Conservation (phyloP, 495 filamentous ascomycete species). For the Trichoderma reesei region DNA sequence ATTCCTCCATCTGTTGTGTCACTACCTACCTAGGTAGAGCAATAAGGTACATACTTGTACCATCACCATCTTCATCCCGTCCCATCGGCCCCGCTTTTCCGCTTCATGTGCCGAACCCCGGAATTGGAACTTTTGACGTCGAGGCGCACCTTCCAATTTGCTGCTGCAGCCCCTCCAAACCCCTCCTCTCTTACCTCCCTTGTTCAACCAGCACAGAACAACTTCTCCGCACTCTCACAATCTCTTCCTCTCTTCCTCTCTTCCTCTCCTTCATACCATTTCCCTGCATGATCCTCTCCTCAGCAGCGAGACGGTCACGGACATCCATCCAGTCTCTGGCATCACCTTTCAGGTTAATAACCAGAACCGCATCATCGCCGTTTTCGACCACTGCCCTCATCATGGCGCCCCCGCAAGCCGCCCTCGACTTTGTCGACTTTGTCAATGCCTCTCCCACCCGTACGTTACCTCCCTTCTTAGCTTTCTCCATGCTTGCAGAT, state of each 20-base stretch:
- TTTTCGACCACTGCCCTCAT: slow-evolving; percentile 21
- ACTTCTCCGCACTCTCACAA: not conserved
- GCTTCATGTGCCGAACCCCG: not conserved
- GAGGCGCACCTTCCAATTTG: too few species aligned
- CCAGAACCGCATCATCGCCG: not conserved
- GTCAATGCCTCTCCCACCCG: slow-evolving; percentile 92
- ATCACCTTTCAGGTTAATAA: not conserved
- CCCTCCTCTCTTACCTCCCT: not conserved
- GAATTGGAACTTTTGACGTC: too few species aligned
- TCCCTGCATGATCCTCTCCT: not conserved
- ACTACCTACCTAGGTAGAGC: too few species aligned
- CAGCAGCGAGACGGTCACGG: not conserved
- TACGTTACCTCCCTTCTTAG: slow-evolving; percentile 33
- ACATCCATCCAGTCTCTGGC: not conserved
- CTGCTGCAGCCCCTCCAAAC: not conserved
- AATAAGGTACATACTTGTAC: too few species aligned
- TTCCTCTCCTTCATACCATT: not conserved
- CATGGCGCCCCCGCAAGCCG: slow-evolving; percentile 55
- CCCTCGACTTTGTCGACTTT: slow-evolving; percentile 82
- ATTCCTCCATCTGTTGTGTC: too few species aligned
- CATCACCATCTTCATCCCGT: too few species aligned
- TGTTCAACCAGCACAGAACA: not conserved
- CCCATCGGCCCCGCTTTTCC: not conserved
- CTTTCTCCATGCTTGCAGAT: not conserved
- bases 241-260: not conserved